Evolutionary conservation across 1,284 basidiomycete genomes (phyloP).

Genomic region (Marasmius oreades): DNA sequence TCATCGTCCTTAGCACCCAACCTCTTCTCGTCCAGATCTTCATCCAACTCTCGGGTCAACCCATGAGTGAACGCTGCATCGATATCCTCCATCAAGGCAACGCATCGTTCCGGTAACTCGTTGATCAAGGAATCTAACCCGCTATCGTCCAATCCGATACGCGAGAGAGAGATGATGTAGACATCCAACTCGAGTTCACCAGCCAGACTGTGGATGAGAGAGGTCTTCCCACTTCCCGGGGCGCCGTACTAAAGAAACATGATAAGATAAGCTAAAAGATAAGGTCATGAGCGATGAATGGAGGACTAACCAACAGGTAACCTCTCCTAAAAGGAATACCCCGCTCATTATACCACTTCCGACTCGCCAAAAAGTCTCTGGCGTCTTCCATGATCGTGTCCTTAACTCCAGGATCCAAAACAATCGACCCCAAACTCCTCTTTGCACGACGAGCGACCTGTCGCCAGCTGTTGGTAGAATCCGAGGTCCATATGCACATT

Average conservation of each 20-base stretch:
- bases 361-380: conserved; percentile 60
- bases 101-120: conserved; percentile 63
- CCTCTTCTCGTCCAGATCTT: neutral
- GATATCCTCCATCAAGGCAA: conserved; percentile 80
- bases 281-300: neutral
- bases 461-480: conserved; percentile 45
- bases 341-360: conserved; percentile 64
- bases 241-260: conserved; percentile 50
- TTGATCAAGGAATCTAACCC: conserved; percentile 57
- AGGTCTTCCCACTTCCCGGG: conserved; percentile 76
- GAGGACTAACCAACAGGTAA: conserved; percentile 53
- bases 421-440: conserved; percentile 59
- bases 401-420: conserved; percentile 63
- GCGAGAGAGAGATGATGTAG: conserved; percentile 72
- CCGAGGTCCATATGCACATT: conserved; percentile 54
- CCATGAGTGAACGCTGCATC: conserved; percentile 67
- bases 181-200: conserved; percentile 73
- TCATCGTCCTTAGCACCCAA: conserved; percentile 1
- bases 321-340: conserved; percentile 73
- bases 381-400: conserved; percentile 64
- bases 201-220: conserved; percentile 70
- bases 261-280: neutral
- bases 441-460: conserved; percentile 57
- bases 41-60: conserved; percentile 42
- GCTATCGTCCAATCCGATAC: conserved; percentile 66